Conservation (phyloP, 495 filamentous ascomycete species). For the Platismatia glauca region DNA sequence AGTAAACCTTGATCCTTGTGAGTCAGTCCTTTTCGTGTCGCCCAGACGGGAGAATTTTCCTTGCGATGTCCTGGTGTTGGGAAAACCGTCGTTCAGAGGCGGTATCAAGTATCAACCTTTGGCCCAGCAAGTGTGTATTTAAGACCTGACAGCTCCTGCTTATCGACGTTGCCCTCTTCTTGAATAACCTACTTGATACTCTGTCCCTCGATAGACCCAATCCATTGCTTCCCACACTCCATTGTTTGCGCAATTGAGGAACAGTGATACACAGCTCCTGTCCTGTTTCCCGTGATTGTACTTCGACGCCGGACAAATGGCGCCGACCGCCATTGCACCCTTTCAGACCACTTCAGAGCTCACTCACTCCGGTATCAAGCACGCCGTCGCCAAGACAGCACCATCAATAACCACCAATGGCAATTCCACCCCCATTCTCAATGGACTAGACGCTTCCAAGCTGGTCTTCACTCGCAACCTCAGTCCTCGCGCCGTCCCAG, state of each 20-base stretch:
- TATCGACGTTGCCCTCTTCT: not conserved
- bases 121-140: not conserved
- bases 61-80: not conserved
- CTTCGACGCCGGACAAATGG: not conserved
- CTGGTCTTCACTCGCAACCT: slow-evolving; percentile 60
- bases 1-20: not conserved
- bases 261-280: not conserved
- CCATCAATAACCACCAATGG: slow-evolving; percentile 8
- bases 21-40: not conserved
- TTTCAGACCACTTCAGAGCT: slow-evolving; percentile 8
- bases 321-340: slow-evolving; percentile 7
- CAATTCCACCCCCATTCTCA: slow-evolving; percentile 8
- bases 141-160: not conserved
- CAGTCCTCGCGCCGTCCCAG: slow-evolving; percentile 58
- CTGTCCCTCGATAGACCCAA: not conserved
- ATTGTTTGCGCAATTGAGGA: not conserved
- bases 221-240: not conserved
- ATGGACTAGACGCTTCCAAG: slow-evolving; percentile 62
- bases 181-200: not conserved
- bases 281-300: not conserved
- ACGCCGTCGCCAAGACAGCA: slow-evolving; percentile 29
- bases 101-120: not conserved
- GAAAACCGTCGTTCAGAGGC: too few species aligned
- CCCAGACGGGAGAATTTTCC: not conserved
- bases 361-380: slow-evolving; percentile 26